Conservation (phyloP, 1,284 basidiomycete genomes). For the Papiliotrema nemorosa region DNA sequence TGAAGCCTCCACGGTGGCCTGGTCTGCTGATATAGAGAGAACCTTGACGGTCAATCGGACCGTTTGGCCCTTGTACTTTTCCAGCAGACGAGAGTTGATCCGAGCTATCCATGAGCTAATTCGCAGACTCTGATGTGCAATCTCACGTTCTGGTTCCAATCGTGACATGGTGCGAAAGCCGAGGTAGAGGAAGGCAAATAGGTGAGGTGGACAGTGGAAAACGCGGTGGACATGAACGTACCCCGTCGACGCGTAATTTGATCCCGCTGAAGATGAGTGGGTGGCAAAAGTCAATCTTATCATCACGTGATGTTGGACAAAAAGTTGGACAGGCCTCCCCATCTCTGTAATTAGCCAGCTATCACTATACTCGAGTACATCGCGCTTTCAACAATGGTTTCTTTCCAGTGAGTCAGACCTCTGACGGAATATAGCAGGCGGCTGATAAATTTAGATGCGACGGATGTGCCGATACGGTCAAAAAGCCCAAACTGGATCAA, state of each 20-base stretch:
- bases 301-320: not conserved
- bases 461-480: slow-evolving; percentile 75
- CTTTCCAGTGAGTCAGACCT: slow-evolving; percentile 55
- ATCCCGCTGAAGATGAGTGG: not conserved
- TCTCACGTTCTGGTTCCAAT: slow-evolving; percentile 42
- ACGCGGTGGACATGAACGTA: not conserved
- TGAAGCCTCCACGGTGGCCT: slow-evolving; percentile 62
- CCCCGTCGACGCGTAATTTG: not conserved
- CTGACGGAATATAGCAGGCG: not conserved
- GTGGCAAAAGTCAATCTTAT: no score
- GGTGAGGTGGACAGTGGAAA: not conserved
- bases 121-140: not conserved
- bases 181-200: not conserved
- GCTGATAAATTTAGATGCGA: slow-evolving; percentile 52
- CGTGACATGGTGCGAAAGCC: slow-evolving; percentile 27
- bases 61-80: slow-evolving; percentile 49
- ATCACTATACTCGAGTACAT: not conserved
- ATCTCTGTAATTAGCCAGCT: not conserved
- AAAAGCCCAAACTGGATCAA: slow-evolving; percentile 74
- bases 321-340: not conserved
- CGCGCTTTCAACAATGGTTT: slow-evolving; percentile 53
- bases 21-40: slow-evolving; percentile 58
- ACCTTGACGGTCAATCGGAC: slow-evolving; percentile 72
- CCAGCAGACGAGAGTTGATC: slow-evolving; percentile 37
- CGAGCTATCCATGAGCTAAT: slow-evolving; percentile 26